Evolutionary conservation across 371 early-diverging fungal genomes (phyloP).

Genomic region (Syncephalastrum sp.): DNA sequence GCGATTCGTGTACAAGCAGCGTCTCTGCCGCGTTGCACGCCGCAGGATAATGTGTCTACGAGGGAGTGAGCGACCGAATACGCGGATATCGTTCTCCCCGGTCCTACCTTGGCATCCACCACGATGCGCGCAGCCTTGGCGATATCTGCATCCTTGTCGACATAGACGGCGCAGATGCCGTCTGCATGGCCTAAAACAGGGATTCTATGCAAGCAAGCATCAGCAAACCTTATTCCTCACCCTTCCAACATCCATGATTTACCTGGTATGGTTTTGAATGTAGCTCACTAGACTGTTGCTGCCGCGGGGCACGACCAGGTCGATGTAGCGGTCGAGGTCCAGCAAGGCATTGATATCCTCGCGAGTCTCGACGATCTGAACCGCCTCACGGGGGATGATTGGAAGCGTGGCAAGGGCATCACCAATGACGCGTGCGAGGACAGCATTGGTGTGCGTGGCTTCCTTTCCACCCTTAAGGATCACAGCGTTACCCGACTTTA

Average conservation of each 20-base stretch:
- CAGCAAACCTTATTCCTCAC: background rate
- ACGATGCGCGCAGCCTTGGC: slow-evolving; percentile 73
- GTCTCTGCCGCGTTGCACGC: slow-evolving; percentile 96
- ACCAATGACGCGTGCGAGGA: slow-evolving; percentile 73
- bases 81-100: background rate
- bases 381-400: slow-evolving; percentile 67
- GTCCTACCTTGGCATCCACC: slow-evolving; percentile 83
- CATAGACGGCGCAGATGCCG: slow-evolving; percentile 89
- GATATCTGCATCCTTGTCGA: slow-evolving; percentile 82
- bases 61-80: background rate
- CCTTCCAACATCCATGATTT: slow-evolving; percentile 4
- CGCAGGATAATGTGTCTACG: slow-evolving; percentile 89
- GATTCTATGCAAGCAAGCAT: slow-evolving; percentile 54
- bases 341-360: slow-evolving; percentile 85
- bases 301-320: slow-evolving; percentile 94
- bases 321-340: slow-evolving; percentile 88
- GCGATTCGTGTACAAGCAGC: slow-evolving; percentile 74
- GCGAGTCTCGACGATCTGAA: slow-evolving; percentile 88
- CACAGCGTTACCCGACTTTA: slow-evolving; percentile 96
- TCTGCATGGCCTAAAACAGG: slow-evolving; percentile 99
- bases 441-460: slow-evolving; percentile 75
- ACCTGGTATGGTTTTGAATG: slow-evolving; percentile 88
- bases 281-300: slow-evolving; percentile 86
- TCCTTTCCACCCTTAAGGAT: slow-evolving; percentile 96
- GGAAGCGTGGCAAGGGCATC: slow-evolving; percentile 70